phyloP scores from a whole-genome alignment of 305 asterid species.

The Fraxinus albicans region DNA sequence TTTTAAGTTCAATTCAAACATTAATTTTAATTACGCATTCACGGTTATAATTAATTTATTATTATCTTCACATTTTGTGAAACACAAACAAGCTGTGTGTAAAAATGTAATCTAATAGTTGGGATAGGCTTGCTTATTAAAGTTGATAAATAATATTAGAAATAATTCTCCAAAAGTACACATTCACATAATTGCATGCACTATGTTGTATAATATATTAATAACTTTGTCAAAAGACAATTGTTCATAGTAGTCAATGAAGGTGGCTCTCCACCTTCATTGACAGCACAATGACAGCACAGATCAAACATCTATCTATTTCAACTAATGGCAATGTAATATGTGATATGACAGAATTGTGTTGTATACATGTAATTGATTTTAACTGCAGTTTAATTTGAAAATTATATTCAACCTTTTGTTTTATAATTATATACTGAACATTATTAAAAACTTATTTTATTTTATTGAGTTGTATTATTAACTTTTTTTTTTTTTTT shows the following conservation, averaged over 20 bases:
- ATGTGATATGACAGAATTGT: background rate
- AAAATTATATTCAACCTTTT: background rate
- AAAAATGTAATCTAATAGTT: no score
- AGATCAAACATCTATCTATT: background rate
- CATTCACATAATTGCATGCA: background rate
- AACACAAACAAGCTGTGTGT: no score
- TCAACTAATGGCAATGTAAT: background rate
- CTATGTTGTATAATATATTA: background rate
- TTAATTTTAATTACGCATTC: no score
- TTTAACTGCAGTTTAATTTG: background rate
- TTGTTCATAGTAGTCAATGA: slow-evolving; percentile 4
- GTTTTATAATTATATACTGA: background rate
- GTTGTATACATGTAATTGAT: background rate
- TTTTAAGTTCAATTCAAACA: no score
- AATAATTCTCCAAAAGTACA: background rate
- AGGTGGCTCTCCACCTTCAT: slow-evolving; percentile 13
- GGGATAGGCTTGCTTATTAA: no score
- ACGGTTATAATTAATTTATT: no score
- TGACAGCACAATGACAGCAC: background rate
- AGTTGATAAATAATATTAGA: background rate
- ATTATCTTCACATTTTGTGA: no score
- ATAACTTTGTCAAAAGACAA: background rate
- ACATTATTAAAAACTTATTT: no score
- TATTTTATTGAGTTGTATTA: no score
- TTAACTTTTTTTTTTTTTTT: no score